Percentiles rank a stretch among this genome's conserved stretches.
These are phyloP conservation scores for Fusarium dlaminii DNA, from an alignment of 2,329 filamentous ascomycete species.

Conservation along the genomic window DNA sequence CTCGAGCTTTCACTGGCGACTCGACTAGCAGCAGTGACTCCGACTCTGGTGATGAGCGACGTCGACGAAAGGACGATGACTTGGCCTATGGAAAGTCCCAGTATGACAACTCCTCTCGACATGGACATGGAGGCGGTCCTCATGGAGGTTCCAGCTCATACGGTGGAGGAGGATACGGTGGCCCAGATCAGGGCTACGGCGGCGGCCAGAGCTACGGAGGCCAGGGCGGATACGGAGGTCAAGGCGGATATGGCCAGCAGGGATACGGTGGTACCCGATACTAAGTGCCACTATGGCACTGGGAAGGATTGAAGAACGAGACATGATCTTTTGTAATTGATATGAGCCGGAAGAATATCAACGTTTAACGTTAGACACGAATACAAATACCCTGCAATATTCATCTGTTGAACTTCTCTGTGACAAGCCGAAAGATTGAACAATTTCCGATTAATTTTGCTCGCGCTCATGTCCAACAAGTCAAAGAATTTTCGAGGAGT, in stretches of 20 bases:
- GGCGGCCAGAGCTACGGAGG: neutral
- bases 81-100: slow-evolving; percentile 22
- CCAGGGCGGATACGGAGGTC: neutral
- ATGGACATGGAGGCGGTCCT: neutral
- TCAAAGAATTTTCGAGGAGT: neutral
- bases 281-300: neutral
- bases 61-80: slow-evolving; percentile 24
- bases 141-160: neutral
- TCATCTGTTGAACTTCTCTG: neutral
- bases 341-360: neutral
- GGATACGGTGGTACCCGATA: neutral
- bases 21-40: slow-evolving; percentile 41
- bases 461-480: neutral
- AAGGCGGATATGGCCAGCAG: neutral
- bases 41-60: slow-evolving; percentile 33
- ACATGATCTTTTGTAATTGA: neutral
- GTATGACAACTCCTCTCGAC: slow-evolving; percentile 8
- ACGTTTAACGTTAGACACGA: neutral
- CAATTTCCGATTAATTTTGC: neutral
- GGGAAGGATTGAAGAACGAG: neutral
- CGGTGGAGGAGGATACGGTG: neutral
- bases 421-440: neutral
- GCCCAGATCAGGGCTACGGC: slow-evolving; percentile 1
- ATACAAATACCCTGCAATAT: neutral
- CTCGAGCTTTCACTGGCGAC: slow-evolving; percentile 29